phyloP scores from a whole-genome alignment of 192 early-diverging fungal genomes.

The Podila minutissima region DNA sequence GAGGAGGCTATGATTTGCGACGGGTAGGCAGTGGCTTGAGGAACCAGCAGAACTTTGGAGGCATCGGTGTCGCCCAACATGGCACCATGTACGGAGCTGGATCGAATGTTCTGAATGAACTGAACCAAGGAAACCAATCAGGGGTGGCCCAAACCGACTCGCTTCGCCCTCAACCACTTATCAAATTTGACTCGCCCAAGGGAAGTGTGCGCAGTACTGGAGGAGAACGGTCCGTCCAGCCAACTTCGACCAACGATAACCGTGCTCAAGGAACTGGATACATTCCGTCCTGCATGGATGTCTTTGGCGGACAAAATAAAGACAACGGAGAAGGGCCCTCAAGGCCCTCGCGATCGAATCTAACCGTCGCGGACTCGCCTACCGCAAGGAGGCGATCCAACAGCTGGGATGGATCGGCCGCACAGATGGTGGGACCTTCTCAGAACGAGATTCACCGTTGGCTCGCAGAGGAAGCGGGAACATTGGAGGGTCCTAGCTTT shows the following conservation, averaged over 20 bases:
- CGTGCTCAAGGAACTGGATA: slow-evolving; percentile 1
- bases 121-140: background rate
- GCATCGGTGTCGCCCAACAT: slow-evolving; percentile 2
- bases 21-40: slow-evolving; percentile 1
- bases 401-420: slow-evolving; percentile 21
- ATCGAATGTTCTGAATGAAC: background rate
- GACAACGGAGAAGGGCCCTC: background rate
- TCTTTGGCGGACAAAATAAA: slow-evolving; percentile 7
- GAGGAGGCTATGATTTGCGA: slow-evolving; percentile 6
- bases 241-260: background rate
- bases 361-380: background rate
- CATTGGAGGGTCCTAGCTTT: slow-evolving; percentile 24
- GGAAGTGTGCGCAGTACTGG: slow-evolving; percentile 16
- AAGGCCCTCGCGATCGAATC: background rate
- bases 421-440: slow-evolving; percentile 11
- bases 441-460: slow-evolving; percentile 42
- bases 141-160: slow-evolving; percentile 22
- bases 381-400: slow-evolving; percentile 23
- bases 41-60: background rate
- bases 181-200: slow-evolving; percentile 29
- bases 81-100: slow-evolving; percentile 31
- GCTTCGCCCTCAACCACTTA: slow-evolving; percentile 24
- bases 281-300: slow-evolving; percentile 40
- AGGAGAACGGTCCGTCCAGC: background rate
- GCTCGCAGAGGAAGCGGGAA: slow-evolving; percentile 37